Evolutionary conservation across 1,284 basidiomycete genomes (phyloP).

Genomic region (Porogramme epimiltina): DNA sequence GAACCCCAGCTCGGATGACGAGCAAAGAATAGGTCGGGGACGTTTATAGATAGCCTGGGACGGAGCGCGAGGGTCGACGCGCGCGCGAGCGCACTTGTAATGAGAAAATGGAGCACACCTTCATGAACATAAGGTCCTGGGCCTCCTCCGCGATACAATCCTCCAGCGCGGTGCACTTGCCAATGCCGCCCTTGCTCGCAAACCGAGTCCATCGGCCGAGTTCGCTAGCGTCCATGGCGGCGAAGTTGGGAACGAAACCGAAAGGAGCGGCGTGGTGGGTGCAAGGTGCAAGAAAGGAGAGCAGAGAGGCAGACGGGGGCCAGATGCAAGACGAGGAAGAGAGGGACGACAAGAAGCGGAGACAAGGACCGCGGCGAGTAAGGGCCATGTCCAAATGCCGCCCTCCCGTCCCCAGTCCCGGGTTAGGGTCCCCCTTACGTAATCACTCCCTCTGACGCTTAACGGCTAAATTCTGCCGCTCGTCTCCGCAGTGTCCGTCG

Average conservation of each 20-base stretch:
- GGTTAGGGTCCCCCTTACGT: not conserved
- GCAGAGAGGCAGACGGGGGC: not conserved
- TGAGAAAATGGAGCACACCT: constrained; percentile 40
- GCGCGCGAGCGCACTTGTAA: too few relatives aligned
- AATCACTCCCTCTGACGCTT: not conserved
- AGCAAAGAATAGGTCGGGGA: too few relatives aligned
- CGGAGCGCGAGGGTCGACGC: too few relatives aligned
- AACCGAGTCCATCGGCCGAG: constrained; percentile 81
- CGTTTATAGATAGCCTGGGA: too few relatives aligned
- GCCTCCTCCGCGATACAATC: constrained; percentile 80
- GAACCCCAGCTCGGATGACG: too few relatives aligned
- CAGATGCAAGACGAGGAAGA: too few relatives aligned
- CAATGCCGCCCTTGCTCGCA: constrained; percentile 80
- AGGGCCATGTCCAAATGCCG: too few relatives aligned
- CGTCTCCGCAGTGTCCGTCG: too few relatives aligned
- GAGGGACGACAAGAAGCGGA: not conserved
- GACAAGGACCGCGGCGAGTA: too few relatives aligned
- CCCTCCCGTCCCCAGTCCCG: not conserved
- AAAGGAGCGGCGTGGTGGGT: not conserved
- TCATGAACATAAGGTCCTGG: constrained; percentile 88
- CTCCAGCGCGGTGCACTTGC: constrained; percentile 66
- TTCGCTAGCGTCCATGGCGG: constrained; percentile 66
- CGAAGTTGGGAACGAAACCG: not conserved
- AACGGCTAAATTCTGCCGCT: not conserved
- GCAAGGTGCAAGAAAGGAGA: not conserved